These are phyloP conservation scores for Pseudofabraea citricarpa DNA, from an alignment of 2,329 filamentous ascomycete species.

Conservation along the genomic window DNA sequence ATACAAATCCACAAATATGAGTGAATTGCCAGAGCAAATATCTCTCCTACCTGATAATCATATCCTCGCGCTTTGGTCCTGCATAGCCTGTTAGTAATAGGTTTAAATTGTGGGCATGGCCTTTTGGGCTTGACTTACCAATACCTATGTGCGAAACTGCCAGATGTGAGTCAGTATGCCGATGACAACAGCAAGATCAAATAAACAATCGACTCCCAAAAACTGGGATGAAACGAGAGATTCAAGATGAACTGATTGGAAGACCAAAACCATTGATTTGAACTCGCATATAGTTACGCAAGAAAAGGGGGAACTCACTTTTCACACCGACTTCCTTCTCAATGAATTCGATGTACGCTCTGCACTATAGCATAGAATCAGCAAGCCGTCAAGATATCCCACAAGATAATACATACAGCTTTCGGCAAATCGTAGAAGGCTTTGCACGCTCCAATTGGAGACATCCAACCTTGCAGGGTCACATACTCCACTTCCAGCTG, in stretches of 20 bases:
- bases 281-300: too few species aligned
- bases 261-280: too few species aligned
- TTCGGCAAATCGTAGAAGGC: neutral
- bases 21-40: neutral
- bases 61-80: neutral
- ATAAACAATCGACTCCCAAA: too few species aligned
- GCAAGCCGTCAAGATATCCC: neutral
- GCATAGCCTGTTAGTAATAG: too few species aligned
- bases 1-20: neutral
- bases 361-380: neutral
- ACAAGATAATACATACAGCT: neutral
- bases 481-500: neutral
- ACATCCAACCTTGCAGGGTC: neutral
- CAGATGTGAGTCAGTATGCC: too few species aligned
- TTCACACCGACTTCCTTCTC: neutral
- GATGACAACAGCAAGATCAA: too few species aligned
- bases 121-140: too few species aligned
- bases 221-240: too few species aligned
- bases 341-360: neutral
- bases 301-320: too few species aligned
- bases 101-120: too few species aligned
- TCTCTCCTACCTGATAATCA: neutral
- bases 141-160: too few species aligned
- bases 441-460: neutral
- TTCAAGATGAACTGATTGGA: too few species aligned